phyloP scores from a whole-genome alignment of 306 rosid species.

The Quercus dentata region DNA sequence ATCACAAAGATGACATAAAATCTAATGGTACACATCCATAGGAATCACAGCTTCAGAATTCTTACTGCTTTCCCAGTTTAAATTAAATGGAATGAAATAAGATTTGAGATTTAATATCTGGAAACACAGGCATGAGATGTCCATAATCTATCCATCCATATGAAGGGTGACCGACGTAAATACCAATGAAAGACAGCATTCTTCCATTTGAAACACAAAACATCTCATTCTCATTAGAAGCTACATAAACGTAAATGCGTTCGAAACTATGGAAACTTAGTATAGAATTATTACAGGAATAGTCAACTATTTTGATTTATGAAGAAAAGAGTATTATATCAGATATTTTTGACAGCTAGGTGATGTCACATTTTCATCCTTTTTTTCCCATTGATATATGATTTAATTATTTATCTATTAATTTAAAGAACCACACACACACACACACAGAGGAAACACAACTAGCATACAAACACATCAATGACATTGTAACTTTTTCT shows the following conservation, averaged over 20 bases:
- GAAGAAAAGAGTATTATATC: not conserved
- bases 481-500: not conserved
- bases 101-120: not conserved
- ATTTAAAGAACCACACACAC: not conserved
- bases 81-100: not conserved
- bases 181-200: not conserved
- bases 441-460: not conserved
- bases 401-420: not conserved
- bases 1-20: not conserved
- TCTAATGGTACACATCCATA: not conserved
- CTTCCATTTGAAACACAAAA: not conserved
- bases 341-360: not conserved
- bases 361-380: not conserved
- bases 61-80: not conserved
- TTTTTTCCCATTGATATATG: not conserved
- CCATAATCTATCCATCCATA: not conserved
- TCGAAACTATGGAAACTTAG: not conserved
- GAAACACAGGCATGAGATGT: not conserved
- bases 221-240: not conserved
- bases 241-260: not conserved
- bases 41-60: not conserved
- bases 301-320: not conserved
- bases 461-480: not conserved
- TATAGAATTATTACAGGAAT: not conserved
- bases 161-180: not conserved